Percentiles rank a stretch among this genome's conserved stretches.
These are phyloP conservation scores for Staphylotrichum tortipilum DNA, from an alignment of 495 filamentous ascomycete genomes.

Conservation along the genomic window DNA sequence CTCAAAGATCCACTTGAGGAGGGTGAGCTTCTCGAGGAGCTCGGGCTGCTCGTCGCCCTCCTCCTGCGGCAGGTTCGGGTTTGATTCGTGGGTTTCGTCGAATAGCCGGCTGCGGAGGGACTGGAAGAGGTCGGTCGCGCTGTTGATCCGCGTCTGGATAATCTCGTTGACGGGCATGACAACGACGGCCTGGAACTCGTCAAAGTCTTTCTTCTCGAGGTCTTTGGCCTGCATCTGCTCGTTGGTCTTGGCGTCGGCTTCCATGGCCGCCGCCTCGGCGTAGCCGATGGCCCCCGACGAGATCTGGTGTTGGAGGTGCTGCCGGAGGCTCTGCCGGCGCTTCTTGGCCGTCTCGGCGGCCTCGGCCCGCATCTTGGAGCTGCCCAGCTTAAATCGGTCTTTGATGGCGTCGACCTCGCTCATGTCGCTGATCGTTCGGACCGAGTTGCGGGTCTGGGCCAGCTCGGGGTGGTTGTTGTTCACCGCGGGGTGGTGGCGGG, in stretches of 20 bases:
- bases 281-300: constrained; percentile 67
- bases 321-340: constrained; percentile 36
- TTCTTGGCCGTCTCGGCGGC: constrained; percentile 34
- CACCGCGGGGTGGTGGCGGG: constrained; percentile 85
- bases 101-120: constrained; percentile 63
- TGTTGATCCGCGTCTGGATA: constrained; percentile 53
- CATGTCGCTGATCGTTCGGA: constrained; percentile 70
- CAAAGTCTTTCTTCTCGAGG: constrained; percentile 61
- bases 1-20: constrained; percentile 97
- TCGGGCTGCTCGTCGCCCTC: constrained; percentile 95
- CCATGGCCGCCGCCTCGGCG: constrained; percentile 62
- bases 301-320: constrained; percentile 66
- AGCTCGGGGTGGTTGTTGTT: constrained; percentile 93
- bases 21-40: constrained; percentile 83
- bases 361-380: constrained; percentile 36
- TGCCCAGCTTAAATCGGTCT: constrained; percentile 43
- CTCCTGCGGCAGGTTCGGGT: constrained; percentile 78
- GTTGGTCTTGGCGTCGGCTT: constrained; percentile 57
- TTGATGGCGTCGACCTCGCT: constrained; percentile 62
- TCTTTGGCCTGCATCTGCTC: constrained; percentile 57
- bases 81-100: constrained; percentile 59
- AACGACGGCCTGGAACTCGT: constrained; percentile 64
- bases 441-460: constrained; percentile 61
- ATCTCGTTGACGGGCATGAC: constrained; percentile 70
- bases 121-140: constrained; percentile 58